Percentiles rank a stretch among this genome's conserved stretches.
phyloP scores from a whole-genome alignment of 495 filamentous ascomycete genomes.

The Penicillium maclennaniae region DNA sequence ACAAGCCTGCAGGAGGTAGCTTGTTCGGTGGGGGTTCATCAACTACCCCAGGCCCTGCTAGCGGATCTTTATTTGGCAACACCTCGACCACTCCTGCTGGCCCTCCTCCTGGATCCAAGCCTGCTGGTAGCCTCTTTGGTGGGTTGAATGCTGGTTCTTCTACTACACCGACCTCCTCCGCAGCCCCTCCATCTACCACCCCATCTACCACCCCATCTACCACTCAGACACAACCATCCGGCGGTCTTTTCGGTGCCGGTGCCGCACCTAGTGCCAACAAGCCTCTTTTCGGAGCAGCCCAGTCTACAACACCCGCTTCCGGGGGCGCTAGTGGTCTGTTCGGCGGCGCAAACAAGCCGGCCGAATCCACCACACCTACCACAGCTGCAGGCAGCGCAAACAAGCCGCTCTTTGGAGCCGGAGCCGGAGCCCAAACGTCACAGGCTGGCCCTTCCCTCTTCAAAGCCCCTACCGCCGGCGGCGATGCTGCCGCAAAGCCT shows the following conservation, averaged over 20 bases:
- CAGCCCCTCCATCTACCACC: slow-evolving; percentile 25
- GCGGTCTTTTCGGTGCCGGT: slow-evolving; percentile 33
- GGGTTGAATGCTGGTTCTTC: slow-evolving; percentile 19
- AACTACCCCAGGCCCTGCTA: slow-evolving; percentile 37
- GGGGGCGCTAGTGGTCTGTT: slow-evolving; percentile 37
- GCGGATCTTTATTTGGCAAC: slow-evolving; percentile 39
- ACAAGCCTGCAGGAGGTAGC: slow-evolving; percentile 17
- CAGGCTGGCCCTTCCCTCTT: slow-evolving; percentile 32
- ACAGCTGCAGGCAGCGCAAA: slow-evolving; percentile 21
- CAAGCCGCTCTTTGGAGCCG: slow-evolving; percentile 12
- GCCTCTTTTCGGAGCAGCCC: slow-evolving; percentile 29
- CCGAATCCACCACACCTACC: slow-evolving; percentile 37
- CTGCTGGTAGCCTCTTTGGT: slow-evolving; percentile 32
- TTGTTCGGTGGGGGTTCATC: slow-evolving; percentile 40
- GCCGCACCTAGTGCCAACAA: slow-evolving; percentile 16
- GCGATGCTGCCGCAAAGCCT: slow-evolving; percentile 28
- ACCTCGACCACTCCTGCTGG: slow-evolving; percentile 63
- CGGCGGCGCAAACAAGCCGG: slow-evolving; percentile 38
- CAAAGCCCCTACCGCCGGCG: slow-evolving; percentile 28
- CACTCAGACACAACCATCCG: slow-evolving; percentile 26
- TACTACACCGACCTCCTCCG: slow-evolving; percentile 23
- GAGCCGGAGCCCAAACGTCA: slow-evolving; percentile 16
- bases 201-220: slow-evolving; percentile 12
- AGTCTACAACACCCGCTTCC: slow-evolving; percentile 18
- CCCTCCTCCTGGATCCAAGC: slow-evolving; percentile 49